Evolutionary conservation across 768 basidiomycete species (phyloP).

Genomic region (Trametes cubensis): DNA sequence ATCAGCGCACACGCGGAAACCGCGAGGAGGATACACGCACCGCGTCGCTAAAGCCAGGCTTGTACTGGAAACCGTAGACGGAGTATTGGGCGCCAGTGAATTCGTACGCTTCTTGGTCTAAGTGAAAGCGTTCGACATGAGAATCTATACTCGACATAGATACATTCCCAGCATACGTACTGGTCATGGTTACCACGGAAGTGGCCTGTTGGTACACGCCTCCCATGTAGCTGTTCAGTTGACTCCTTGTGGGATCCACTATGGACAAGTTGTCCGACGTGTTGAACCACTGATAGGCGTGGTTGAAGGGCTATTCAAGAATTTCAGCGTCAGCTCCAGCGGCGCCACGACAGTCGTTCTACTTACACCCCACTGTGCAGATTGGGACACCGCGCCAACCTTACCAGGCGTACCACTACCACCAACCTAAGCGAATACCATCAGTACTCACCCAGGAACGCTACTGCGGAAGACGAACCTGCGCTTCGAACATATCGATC

Average conservation of each 20-base stretch:
- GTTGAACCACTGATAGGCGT: conserved; percentile 70
- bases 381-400: conserved; percentile 56
- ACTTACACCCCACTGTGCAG: conserved; percentile 78
- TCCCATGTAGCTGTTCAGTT: conserved; percentile 70
- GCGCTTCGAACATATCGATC: conserved; percentile 71
- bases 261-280: conserved; percentile 61
- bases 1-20: neutral
- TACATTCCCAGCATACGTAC: conserved; percentile 16
- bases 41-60: conserved; percentile 61
- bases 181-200: conserved; percentile 40
- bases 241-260: conserved; percentile 50
- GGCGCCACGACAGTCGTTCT: neutral
- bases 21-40: conserved; percentile 40
- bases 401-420: conserved; percentile 45
- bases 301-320: conserved; percentile 68
- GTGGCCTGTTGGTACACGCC: conserved; percentile 82
- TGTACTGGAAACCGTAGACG: conserved; percentile 82
- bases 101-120: conserved; percentile 75
- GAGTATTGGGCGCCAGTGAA: conserved; percentile 56
- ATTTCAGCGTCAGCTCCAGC: neutral
- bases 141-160: no score
- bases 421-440: conserved; percentile 78
- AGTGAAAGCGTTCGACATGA: neutral
- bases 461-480: conserved; percentile 54
- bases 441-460: conserved; percentile 61